Evolutionary conservation across 2,329 filamentous ascomycete genomes (phyloP).

Genomic region (Juglanconis sp.): DNA sequence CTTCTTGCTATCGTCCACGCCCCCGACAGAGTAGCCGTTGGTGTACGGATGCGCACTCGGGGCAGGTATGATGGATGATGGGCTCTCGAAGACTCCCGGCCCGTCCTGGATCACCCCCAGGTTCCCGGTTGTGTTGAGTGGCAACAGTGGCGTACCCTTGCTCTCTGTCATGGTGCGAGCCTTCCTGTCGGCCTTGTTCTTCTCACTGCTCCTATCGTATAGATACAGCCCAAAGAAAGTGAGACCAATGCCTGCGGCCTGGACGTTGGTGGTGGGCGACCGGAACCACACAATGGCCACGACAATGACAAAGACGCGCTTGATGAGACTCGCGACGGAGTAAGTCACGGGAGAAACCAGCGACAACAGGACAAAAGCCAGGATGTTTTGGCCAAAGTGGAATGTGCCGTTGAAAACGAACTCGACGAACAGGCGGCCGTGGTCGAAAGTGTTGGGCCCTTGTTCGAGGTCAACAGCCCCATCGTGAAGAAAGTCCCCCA

Average conservation of each 20-base stretch:
- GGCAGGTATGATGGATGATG: slow-evolving; percentile 16
- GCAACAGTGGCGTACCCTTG: slow-evolving; percentile 59
- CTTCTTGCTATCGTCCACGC: slow-evolving; percentile 52
- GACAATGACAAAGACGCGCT: slow-evolving; percentile 94
- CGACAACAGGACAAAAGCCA: slow-evolving; percentile 88
- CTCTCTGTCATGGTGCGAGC: slow-evolving; percentile 63
- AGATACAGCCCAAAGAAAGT: slow-evolving; percentile 93
- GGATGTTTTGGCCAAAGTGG: slow-evolving; percentile 93
- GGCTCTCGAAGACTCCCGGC: slow-evolving; percentile 36
- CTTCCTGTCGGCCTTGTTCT: slow-evolving; percentile 80
- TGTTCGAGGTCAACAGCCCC: slow-evolving; percentile 65
- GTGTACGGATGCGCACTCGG: slow-evolving; percentile 36
- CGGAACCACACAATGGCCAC: slow-evolving; percentile 96
- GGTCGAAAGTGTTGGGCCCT: slow-evolving; percentile 66
- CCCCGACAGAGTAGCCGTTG: slow-evolving; percentile 42
- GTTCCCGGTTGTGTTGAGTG: slow-evolving; percentile 51
- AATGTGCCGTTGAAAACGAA: slow-evolving; percentile 97
- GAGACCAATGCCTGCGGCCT: slow-evolving; percentile 79
- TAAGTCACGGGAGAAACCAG: slow-evolving; percentile 96
- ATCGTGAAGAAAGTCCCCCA: slow-evolving; percentile 76
- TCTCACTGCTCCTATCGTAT: slow-evolving; percentile 88
- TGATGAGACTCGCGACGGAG: slow-evolving; percentile 92
- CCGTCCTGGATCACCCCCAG: slow-evolving; percentile 29
- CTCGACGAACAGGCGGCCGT: slow-evolving; percentile 73
- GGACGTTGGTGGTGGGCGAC: slow-evolving; percentile 77